Evolutionary conservation across 306 rosid genomes (phyloP).

Genomic region (Inga leiocalycina): DNA sequence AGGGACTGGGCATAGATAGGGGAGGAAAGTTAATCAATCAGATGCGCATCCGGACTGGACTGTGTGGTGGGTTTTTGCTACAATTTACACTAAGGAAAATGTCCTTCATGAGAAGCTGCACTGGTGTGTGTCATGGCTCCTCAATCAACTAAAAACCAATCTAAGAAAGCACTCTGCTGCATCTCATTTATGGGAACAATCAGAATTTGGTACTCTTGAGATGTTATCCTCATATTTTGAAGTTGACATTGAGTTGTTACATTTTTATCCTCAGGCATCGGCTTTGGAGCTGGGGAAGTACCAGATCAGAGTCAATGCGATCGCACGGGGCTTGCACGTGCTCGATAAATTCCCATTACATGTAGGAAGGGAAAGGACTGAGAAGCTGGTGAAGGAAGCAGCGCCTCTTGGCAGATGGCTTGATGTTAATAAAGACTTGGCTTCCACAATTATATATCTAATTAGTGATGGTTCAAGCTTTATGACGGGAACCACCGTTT

Average conservation of each 20-base stretch:
- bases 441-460: slow-evolving; percentile 74
- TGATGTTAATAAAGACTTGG: slow-evolving; percentile 65
- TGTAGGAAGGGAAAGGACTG: slow-evolving; percentile 51
- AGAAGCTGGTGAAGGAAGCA: slow-evolving; percentile 42
- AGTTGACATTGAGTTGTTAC: background rate
- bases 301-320: slow-evolving; percentile 32
- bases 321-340: slow-evolving; percentile 81
- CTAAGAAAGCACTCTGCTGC: background rate
- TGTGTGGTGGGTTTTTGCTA: background rate
- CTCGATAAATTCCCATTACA: slow-evolving; percentile 62
- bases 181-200: background rate
- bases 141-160: background rate
- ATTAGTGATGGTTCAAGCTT: slow-evolving; percentile 80
- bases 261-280: background rate
- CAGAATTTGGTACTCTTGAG: background rate
- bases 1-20: background rate
- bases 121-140: background rate
- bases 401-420: slow-evolving; percentile 73
- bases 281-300: slow-evolving; percentile 19
- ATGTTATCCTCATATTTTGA: background rate
- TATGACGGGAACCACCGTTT: slow-evolving; percentile 94
- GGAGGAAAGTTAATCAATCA: background rate
- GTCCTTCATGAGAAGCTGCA: background rate
- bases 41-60: background rate
- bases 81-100: background rate